Evolutionary conservation across 2,329 filamentous ascomycete genomes (phyloP), one percentile per base, ranked within the genome.

Genomic region (Diaporthe aspalathi): DNA sequence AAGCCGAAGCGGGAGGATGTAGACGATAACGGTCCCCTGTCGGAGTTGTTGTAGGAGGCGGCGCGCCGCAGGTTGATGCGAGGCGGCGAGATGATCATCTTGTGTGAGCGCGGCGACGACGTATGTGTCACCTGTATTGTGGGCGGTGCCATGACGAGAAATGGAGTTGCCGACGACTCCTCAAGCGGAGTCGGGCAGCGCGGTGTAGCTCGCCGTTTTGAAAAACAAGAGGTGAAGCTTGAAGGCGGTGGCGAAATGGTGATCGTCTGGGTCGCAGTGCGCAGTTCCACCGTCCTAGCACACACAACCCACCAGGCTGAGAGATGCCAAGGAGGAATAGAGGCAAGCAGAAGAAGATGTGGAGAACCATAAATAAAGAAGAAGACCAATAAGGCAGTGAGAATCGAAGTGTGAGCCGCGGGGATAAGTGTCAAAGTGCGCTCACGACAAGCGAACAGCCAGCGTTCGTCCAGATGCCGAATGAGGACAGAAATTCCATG

Each of bases 1-100:
- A 92, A 90, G 79, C 83, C 89, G 80, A 91, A 91, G 57, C 88
- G 84, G 22, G 89, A 90, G 43, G 86, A 91, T 32, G 86, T 91
- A 63, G 88, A 88, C 29, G 88, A 91, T 12, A 88, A 77, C 8
- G 88, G 86, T 0, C 80, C 83, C 77, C 80, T 86, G 75, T 90
- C 88, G 73, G 84, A 81, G 70, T 85, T 79, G 72, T 83, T 86
- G 78, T 89, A 91, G 4, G 88, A 88, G n/a, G 84, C 84, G 40
- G 87, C 85, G 74, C 88, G 83, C 57, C 89, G 85, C 75, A 91
- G 83, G 78, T 89, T 91, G 73, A 91, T 83, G 54, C 87, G 83
- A 66, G 89, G 87, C 45, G 87, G 84, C 22, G 84, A 82, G 68
- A 88, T 81, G 75, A 88, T 83, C 79, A 88, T 84, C 76, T 86